Percentiles rank a stretch among this genome's conserved stretches.
Evolutionary conservation across 176 grass and related monocot genomes (phyloP).

Genomic region (Canna indica): DNA sequence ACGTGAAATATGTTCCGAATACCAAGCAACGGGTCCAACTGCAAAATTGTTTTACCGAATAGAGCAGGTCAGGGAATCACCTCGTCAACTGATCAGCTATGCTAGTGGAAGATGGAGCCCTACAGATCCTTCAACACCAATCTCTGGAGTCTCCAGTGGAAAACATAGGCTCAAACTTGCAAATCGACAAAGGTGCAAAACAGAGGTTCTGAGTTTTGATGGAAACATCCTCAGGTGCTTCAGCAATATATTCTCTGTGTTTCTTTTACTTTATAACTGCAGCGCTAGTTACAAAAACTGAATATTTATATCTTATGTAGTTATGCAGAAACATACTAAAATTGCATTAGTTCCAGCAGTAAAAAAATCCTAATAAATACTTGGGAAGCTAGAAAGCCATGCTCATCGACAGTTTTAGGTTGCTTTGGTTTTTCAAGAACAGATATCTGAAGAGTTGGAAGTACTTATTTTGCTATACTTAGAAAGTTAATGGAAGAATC

Average conservation of each 20-base stretch:
- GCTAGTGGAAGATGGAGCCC: constrained; percentile 75
- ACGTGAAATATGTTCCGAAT: constrained; percentile 74
- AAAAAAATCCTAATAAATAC: no score
- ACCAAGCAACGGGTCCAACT: constrained; percentile 75
- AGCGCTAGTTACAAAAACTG: background rate
- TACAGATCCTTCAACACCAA: constrained; percentile 41
- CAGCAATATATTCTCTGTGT: background rate
- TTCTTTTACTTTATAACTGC: background rate
- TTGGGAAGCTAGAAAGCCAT: background rate
- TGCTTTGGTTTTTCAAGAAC: no score
- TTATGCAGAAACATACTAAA: background rate
- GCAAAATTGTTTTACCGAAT: constrained; percentile 69
- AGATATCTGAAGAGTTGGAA: no score
- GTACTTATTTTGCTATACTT: background rate
- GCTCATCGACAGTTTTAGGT: background rate
- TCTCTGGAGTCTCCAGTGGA: constrained; percentile 31
- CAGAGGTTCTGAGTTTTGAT: constrained; percentile 84
- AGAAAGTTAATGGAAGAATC: no score
- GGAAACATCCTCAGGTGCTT: constrained; percentile 72
- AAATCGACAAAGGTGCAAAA: constrained; percentile 42
- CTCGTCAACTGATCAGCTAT: constrained; percentile 52
- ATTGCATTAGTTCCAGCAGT: background rate
- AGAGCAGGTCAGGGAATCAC: constrained; percentile 44
- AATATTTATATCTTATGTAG: background rate
- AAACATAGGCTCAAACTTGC: constrained; percentile 57